Base-by-base conservation (phyloP, 257 asterid species). In the Solanum bulbocastanum region DNA sequence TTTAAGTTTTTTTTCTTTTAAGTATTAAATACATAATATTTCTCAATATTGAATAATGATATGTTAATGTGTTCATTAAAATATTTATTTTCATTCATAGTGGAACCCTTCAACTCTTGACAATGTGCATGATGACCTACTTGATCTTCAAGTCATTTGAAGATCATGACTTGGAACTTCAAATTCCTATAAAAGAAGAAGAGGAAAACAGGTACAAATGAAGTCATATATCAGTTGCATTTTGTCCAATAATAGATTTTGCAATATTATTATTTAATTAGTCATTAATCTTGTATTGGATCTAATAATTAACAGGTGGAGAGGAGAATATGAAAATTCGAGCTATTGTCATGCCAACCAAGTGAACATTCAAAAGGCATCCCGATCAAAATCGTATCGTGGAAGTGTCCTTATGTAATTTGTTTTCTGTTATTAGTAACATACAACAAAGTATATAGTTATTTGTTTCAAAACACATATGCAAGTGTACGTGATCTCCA, bases 41-140 rank as follows among this genome's bases (percentile, higher is more conserved):
- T 44, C 15, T 44, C 52, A 44, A 11, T 44, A 13, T 44, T 44
- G 15, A 44, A 44, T 44, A 44, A 44, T 44, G 5, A 44, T 44
- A 6, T 1, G 37, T 35, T 37, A 11, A 44, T 44, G 11, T 44
- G 81, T 35, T 30, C 30, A 30, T 30, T 30, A 30, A 30, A 30
- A 30, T 30, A 30, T 30, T 1, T 30, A 30, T 30, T 30, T 30
- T 30, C 30, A 30, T 30, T 30, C 30, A 30, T 30, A 30, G 30
- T 30, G 82, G 83, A 74, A 74, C 16, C 52, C 32, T 22, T 74
- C 83, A 22, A 74, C 83, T 42, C 90, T 94, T 42, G 94, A 93
- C 37, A 90, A 88, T 44, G 93, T 93, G 42, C 91, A 93, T 20
- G 20, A 74, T 22, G 52, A 36, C 5, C 83, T 1, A 30, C 30